Conservation (phyloP, 2,329 filamentous ascomycete species). For the Trichoderma sp. region DNA sequence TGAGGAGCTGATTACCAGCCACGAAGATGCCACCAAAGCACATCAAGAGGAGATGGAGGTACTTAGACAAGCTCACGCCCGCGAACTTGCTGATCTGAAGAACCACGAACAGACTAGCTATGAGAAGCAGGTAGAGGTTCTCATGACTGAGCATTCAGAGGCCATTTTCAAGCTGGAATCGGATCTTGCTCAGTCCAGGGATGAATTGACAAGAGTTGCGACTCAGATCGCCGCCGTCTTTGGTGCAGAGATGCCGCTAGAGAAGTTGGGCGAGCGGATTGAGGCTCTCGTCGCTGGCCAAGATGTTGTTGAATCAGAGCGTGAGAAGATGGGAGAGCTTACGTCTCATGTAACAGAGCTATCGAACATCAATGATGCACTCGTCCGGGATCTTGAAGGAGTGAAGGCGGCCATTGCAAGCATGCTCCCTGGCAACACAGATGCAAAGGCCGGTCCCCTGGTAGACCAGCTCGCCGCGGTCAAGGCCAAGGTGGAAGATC, state of each 20-base stretch:
- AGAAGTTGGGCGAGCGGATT: constrained; percentile 63
- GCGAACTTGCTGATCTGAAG: constrained; percentile 49
- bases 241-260: constrained; percentile 62
- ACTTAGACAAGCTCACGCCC: constrained; percentile 49
- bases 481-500: constrained; percentile 61
- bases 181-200: constrained; percentile 62
- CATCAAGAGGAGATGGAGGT: constrained; percentile 51
- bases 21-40: constrained; percentile 55
- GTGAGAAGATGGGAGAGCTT: constrained; percentile 56
- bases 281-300: constrained; percentile 55
- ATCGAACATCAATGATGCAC: constrained; percentile 54
- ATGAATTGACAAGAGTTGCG: constrained; percentile 63
- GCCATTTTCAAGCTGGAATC: constrained; percentile 54
- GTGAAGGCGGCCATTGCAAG: constrained; percentile 54
- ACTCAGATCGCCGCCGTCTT: constrained; percentile 59
- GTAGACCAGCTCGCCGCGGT: constrained; percentile 58
- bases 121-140: constrained; percentile 54
- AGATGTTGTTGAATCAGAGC: constrained; percentile 56
- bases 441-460: constrained; percentile 45
- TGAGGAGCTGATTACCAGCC: constrained; percentile 57
- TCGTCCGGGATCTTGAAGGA: constrained; percentile 60
- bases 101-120: constrained; percentile 51
- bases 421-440: constrained; percentile 43
- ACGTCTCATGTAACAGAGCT: constrained; percentile 54
- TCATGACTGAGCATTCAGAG: constrained; percentile 60